Base-by-base conservation (phyloP, 1,284 basidiomycete genomes). In the Cutaneotrichosporon spelunceum region DNA sequence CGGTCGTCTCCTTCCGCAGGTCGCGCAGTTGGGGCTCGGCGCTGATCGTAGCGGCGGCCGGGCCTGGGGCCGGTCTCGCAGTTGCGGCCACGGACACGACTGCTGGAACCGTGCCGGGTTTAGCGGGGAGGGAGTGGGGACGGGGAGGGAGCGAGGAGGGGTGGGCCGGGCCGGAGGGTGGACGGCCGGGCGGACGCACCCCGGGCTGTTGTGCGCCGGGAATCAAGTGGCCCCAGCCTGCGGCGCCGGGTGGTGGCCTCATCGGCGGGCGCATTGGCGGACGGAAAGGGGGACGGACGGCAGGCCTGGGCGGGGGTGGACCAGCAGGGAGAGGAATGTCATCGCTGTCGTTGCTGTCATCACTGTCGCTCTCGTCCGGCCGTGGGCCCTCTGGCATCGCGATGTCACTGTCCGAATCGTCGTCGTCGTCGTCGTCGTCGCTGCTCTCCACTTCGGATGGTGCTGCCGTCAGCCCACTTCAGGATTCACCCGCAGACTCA, bases 1-100 rank as follows among this genome's bases (percentile, higher is more conserved):
- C 85, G 0, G 91, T 93, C 9, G 88, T 87, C 75, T 97, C 93
- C 76, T 91, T 93, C 80, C 92, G 91, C 67, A 96, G 82, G 75
- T 97, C 90, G 24, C 93, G 88, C 50, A 97, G 78, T 71, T 91
- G 83, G 1, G 93, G 91, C 53, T 82, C 91, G 1, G 91, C 91
- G 19, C 85, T 87, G 59, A 95, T 86, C 1, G 85, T 88, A 1
- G 90, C 90, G 8, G 83, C 55, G 3, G 60, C 54, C 8, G 59
- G 53, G 67, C 58, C 75, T 8, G 61, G 68, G 63, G 63, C 49
- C 14, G 52, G 27, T 4, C 14, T 3, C 11, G 56, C n/a, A 13
- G 58, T 11, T n/a, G 56, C n/a, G n/a, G 58, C n/a, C n/a, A n/a
- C 44, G 39, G 44, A 33, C 13, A 33, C 39, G 52, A 39, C 47